Base-by-base conservation (phyloP, 2,329 filamentous ascomycete genomes). In the Neonectria magnoliae region DNA sequence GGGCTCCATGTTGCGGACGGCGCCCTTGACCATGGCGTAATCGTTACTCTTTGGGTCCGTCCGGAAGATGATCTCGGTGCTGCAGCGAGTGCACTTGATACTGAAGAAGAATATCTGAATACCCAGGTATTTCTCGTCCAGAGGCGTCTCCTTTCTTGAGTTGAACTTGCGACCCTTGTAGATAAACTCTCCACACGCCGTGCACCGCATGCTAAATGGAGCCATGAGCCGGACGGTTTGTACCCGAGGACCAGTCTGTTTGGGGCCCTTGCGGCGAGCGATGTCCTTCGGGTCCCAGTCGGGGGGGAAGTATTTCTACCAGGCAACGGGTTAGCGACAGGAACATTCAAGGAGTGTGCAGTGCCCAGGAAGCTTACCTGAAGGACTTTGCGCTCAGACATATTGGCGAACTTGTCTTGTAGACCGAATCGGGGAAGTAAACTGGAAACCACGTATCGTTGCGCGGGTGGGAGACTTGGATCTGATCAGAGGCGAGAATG, bases 141-240 rank as follows among this genome's bases (percentile, higher is more conserved):
- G 89, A 0, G 93, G 93, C 0, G 92, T 97, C 76, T 98, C 94
- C 76, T 99, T 99, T 38, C 93, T 87, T 3, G 93, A 91, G 81
- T 98, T 98, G 86, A 98, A 98, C 76, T 98, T 98, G 65, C 94
- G 89, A 0, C 94, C 94, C 73, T 93, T 93, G 84, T 97, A 95
- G 75, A 97, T 96, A 82, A 91, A 97, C 80, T 97, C 92, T 65
- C 83, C 84, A 65, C 84, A 86, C 1, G 79, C 79, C 2, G 79
- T 80, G 69, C 83, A 85, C 38, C 81, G 81, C 77, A 81, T 79
- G 2, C 74, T 75, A 57, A 81, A 81, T 1, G 78, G 78, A 47
- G 72, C 81, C 93, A 98, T 98, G 56, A 98, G 85, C 48, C 94
- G 91, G 57, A 98, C 94, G 0, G 91, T 93, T 75, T 97, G 93